phyloP scores from a whole-genome alignment of 208 protist species.

The Acanthamoeba triangularis region DNA sequence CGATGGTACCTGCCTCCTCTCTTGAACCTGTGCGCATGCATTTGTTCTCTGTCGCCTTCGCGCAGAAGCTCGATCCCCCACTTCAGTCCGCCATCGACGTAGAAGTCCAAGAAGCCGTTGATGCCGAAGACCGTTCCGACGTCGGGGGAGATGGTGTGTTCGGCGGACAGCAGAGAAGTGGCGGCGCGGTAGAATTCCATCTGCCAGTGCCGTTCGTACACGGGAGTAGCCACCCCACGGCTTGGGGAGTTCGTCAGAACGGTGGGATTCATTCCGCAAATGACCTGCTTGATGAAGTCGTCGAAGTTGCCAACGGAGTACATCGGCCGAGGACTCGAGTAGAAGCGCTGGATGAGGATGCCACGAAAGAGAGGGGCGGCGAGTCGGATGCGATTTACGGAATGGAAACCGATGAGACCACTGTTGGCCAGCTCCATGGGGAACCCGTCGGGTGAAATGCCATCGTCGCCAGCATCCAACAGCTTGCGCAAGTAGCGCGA shows the following conservation, averaged over 20 bases:
- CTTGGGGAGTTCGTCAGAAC: not conserved
- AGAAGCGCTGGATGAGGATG: not conserved
- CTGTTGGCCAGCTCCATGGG: not conserved
- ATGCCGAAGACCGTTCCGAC: not conserved
- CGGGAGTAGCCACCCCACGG: not conserved
- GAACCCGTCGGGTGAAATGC: not conserved
- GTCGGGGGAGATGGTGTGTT: not conserved
- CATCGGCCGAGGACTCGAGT: not conserved
- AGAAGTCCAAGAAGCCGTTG: not conserved
- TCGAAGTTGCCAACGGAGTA: not conserved
- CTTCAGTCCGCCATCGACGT: not conserved
- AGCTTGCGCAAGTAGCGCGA: not conserved
- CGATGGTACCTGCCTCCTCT: not conserved
- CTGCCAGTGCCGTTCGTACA: not conserved
- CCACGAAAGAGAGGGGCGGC: not conserved
- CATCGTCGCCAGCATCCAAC: not conserved
- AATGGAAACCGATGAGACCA: not conserved
- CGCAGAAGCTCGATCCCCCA: not conserved
- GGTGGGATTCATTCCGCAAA: not conserved
- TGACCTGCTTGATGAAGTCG: not conserved
- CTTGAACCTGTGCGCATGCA: not conserved
- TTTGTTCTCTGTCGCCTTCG: not conserved
- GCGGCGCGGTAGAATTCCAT: slow-evolving; percentile 29
- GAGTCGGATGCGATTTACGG: not conserved
- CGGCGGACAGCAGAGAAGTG: not conserved